Conservation (phyloP, 2,329 filamentous ascomycete species). For the Emericellopsis atlantica region DNA sequence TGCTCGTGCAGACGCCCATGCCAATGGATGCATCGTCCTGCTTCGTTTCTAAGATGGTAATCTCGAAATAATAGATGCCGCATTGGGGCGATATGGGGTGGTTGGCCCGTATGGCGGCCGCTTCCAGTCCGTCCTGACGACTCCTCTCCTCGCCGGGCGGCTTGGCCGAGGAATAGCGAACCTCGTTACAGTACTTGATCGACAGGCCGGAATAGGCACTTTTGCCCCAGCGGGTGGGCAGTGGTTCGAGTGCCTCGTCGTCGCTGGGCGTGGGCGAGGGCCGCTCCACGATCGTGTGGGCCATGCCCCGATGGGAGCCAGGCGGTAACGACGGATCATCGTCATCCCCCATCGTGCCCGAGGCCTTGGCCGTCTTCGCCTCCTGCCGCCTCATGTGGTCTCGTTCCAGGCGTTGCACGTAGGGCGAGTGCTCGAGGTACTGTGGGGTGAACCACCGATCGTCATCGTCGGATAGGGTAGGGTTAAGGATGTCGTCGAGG, state of each 20-base stretch:
- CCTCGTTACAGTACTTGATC: slow-evolving; percentile 23
- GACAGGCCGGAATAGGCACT: slow-evolving; percentile 63
- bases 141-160: slow-evolving; percentile 10
- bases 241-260: slow-evolving; percentile 42
- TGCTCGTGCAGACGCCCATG: slow-evolving; percentile 47
- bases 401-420: slow-evolving; percentile 64
- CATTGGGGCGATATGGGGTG: slow-evolving; percentile 79
- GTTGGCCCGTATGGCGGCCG: slow-evolving; percentile 71
- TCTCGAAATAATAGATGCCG: slow-evolving; percentile 91
- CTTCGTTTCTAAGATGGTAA: slow-evolving; percentile 37
- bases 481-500: background rate
- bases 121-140: slow-evolving; percentile 35
- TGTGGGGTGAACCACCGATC: slow-evolving; percentile 67
- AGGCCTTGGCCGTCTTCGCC: slow-evolving; percentile 4
- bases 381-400: slow-evolving; percentile 33
- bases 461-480: slow-evolving; percentile 13
- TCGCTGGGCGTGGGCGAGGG: slow-evolving; percentile 27
- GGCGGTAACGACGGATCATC: slow-evolving; percentile 30
- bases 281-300: slow-evolving; percentile 76
- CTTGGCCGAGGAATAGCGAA: slow-evolving; percentile 15
- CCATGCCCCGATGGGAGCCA: slow-evolving; percentile 58
- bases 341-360: slow-evolving; percentile 40
- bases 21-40: slow-evolving; percentile 47
- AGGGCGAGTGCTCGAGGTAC: slow-evolving; percentile 67
- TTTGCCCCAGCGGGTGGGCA: slow-evolving; percentile 76